Base-by-base conservation (phyloP, 208 protist species). In the Leishmania gerbilli region DNA sequence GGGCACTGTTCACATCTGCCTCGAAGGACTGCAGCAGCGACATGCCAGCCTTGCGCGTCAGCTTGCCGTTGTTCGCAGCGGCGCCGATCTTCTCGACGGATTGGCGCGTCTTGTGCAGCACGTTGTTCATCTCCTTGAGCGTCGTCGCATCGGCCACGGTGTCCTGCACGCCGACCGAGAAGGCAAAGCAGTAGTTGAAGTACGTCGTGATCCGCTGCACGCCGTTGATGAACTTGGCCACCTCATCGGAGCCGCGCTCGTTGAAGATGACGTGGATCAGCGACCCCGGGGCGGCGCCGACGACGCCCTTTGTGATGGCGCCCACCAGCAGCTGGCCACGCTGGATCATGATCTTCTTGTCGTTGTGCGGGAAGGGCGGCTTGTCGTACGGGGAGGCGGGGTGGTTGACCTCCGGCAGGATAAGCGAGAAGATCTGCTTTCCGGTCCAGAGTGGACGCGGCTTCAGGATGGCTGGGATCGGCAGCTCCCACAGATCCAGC, bases 391-490 rank as follows among this genome's bases (percentile, higher is more conserved):
- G 84, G 47, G 86, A 90, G 62, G 86, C 83, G 19, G 89, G 77
- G 58, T 99, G 85, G 86, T 99, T 99, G 55, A 99, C 94, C 69
- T 97, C 87, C 0, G 99, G 99, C n/a, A 99, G 90, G 62, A 99
- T 93, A 24, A 99, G 79, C 21, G 98, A 99, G 84, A 99, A 99
- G 34, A 99, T 76, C 91, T 99, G 99, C 95, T 99, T 99, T 67
- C 99, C 99, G 3, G 99, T 99, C 99, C 99, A 99, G 15, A 99
- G 84, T 42, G 93, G 95, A 40, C 93, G 89, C 74, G 86, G 99
- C 89, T 99, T 99, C 21, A 99, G 83, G 68, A 99, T 99, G 47
- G 99, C 98, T 13, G 99, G 99, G 40, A 95, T 87, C 31, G 99
- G 99, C 27, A 99, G 74, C 84, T 99, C 93, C 89, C 92, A 99